A percentile compares a stretch with the other conserved stretches of the same genome.
These are phyloP conservation scores for Plasmodium chabaudi DNA, from an alignment of 169 alveolate species.

Conservation along the genomic window DNA sequence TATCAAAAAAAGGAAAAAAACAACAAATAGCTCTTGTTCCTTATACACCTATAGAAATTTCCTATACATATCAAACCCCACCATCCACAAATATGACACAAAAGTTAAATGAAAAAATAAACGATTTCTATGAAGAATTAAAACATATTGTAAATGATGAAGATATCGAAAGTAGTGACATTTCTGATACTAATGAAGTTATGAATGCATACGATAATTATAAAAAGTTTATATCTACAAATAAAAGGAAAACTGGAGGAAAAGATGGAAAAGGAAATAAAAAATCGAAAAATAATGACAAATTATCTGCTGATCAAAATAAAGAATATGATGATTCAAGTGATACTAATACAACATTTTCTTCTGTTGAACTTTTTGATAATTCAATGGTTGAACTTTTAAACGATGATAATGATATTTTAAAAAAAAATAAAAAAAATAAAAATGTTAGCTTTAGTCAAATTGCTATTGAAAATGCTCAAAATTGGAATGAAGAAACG, in stretches of 20 bases:
- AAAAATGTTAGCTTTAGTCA: constrained; percentile 57
- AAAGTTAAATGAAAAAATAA: constrained; percentile 39
- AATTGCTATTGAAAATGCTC: constrained; percentile 76
- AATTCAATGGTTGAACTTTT: constrained; percentile 53
- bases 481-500: constrained; percentile 60
- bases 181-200: constrained; percentile 31
- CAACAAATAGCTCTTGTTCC: constrained; percentile 55
- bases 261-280: background rate
- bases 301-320: background rate
- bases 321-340: constrained; percentile 17
- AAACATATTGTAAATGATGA: constrained; percentile 33
- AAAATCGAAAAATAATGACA: background rate
- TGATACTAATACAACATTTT: constrained; percentile 71
- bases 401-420: constrained; percentile 30
- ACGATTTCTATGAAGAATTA: constrained; percentile 69
- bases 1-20: constrained; percentile 66
- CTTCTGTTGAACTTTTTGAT: constrained; percentile 59
- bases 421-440: constrained; percentile 55
- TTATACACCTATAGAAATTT: constrained; percentile 59
- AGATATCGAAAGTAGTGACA: constrained; percentile 38
- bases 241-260: constrained; percentile 6
- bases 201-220: constrained; percentile 32
- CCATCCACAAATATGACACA: constrained; percentile 34
- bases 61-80: constrained; percentile 65
- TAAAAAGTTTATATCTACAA: constrained; percentile 10